Base-by-base conservation (phyloP, 371 early-diverging fungal species). In the Gilbertella persicaria region DNA sequence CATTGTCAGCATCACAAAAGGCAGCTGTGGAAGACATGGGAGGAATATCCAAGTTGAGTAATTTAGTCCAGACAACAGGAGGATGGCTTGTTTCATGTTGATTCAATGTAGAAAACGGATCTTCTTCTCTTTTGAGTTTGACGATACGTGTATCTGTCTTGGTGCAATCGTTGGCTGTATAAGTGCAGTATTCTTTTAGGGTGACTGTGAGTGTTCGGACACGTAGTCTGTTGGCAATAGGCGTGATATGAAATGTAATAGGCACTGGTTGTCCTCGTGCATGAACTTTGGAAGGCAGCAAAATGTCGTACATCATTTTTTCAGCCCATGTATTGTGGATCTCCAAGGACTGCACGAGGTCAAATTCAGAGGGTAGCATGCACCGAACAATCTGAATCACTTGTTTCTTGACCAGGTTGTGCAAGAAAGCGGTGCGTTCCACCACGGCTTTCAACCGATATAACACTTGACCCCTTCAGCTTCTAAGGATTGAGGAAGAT, bases 401-500 rank as follows among this genome's bases (percentile, higher is more conserved):
- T 21, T 50, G 52, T 35, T 71, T 75, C 39, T 67, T 67, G 19
- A 61, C 38, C 1, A 65, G 45, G 41, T 75, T 75, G 4, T 67
- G 71, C 4, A 67, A 44, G 54, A 71, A 69, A 4, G 67, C 62
- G 1, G 75, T 69, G 10, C 75, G 69, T 38, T 75, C 75, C 9
- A 71, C 65, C 2, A 57, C 45, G 5, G 72, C 75, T 25, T 75
- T 75, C 5, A 75, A 43, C 13, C 64, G 53, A 47, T 75, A 75
- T 12, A 45, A 35, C 4, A 75, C 69, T 33, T 62, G 56, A 10
- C 71, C 78, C 63, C 66, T 46, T 65, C 69, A 13, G 69, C 60
- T 37, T 73, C 71, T n/a, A 77, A 24, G 0, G 78, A 69, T 48
- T 73, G 69, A 8, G 78, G 78, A 9, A 77, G 53, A 45, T 77